These are phyloP conservation scores for Amylocarpus encephaloides DNA, from an alignment of 2,329 filamentous ascomycete genomes.

Conservation along the genomic window DNA sequence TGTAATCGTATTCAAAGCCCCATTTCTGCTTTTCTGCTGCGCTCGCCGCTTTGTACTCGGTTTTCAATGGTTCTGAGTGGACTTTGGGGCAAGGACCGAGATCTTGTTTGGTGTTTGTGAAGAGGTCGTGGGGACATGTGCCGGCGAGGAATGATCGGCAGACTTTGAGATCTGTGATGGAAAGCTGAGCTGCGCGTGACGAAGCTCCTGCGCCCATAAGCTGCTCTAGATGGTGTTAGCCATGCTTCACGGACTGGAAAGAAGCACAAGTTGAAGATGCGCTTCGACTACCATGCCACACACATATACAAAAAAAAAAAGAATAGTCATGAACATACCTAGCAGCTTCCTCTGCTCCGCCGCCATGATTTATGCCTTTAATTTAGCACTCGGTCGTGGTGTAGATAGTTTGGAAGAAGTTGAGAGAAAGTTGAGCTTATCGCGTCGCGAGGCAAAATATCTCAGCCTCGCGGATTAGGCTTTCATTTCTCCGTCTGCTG, in stretches of 20 bases:
- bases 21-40: slow-evolving; percentile 59
- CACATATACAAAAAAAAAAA: background rate
- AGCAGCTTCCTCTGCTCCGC: slow-evolving; percentile 98
- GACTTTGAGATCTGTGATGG: slow-evolving; percentile 85
- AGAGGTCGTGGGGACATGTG: slow-evolving; percentile 95
- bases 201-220: slow-evolving; percentile 73
- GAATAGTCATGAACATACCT: slow-evolving; percentile 38
- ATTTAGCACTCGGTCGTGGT: slow-evolving; percentile 4
- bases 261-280: background rate
- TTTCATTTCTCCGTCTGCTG: slow-evolving; percentile 17
- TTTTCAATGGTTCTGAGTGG: slow-evolving; percentile 81
- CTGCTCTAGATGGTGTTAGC: slow-evolving; percentile 58
- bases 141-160: slow-evolving; percentile 92
- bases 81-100: slow-evolving; percentile 82
- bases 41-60: slow-evolving; percentile 74
- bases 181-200: slow-evolving; percentile 72
- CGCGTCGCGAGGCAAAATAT: slow-evolving; percentile 7
- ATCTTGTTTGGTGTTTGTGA: slow-evolving; percentile 99
- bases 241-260: background rate
- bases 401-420: slow-evolving; percentile 1
- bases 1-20: slow-evolving; percentile 95
- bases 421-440: background rate
- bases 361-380: slow-evolving; percentile 55
- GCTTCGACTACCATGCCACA: background rate
- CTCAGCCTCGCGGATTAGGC: slow-evolving; percentile 14